Percentiles rank a stretch among this genome's conserved stretches.
These are phyloP conservation scores for Aureobasidium sp. DNA, from an alignment of 2,329 filamentous ascomycete species.

Conservation along the genomic window DNA sequence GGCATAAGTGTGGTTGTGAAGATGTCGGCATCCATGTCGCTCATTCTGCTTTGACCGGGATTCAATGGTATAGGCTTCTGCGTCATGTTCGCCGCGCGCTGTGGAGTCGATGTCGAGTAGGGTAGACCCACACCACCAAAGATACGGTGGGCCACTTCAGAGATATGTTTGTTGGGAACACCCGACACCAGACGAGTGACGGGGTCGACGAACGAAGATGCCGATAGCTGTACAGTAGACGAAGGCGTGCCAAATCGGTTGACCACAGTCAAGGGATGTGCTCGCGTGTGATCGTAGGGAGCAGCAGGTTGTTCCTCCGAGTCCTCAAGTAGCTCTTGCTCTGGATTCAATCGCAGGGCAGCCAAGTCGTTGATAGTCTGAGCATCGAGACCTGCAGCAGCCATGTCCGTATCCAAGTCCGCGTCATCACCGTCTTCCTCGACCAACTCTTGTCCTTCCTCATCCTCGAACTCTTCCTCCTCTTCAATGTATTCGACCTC, in stretches of 20 bases:
- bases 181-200: constrained; percentile 59
- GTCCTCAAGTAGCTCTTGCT: constrained; percentile 17
- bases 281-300: constrained; percentile 41
- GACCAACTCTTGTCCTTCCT: constrained; percentile 22
- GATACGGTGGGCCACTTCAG: constrained; percentile 60
- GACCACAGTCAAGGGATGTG: constrained; percentile 66
- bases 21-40: constrained; percentile 66
- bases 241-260: constrained; percentile 71
- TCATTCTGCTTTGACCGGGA: constrained; percentile 60
- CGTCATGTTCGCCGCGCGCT: constrained; percentile 46
- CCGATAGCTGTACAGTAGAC: constrained; percentile 67
- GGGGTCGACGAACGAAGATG: constrained; percentile 60
- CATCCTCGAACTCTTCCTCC: constrained; percentile 42
- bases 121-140: constrained; percentile 76
- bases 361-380: constrained; percentile 5
- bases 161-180: constrained; percentile 64
- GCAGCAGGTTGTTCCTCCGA: constrained; percentile 7
- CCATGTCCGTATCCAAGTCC: background rate
- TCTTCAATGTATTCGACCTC: constrained; percentile 49
- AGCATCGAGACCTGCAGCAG: constrained; percentile 4
- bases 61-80: constrained; percentile 61
- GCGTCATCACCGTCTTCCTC: constrained; percentile 22
- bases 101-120: constrained; percentile 65
- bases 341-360: background rate
- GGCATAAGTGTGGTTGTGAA: constrained; percentile 65